Evolutionary conservation across 2,329 filamentous ascomycete genomes (phyloP).

Genomic region (Clathrospora elynae): DNA sequence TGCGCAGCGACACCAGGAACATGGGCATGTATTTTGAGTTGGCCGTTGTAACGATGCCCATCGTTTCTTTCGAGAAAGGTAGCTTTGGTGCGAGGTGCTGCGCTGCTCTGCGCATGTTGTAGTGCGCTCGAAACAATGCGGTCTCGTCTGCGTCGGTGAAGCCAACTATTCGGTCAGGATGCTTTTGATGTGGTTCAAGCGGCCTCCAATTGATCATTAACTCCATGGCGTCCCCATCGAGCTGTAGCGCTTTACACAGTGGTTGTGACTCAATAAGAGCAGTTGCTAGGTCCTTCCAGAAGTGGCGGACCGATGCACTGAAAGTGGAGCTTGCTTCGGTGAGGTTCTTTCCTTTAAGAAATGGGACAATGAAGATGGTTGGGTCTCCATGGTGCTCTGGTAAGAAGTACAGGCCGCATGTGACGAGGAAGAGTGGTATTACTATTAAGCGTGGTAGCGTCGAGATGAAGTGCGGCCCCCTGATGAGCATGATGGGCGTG

Average conservation of each 20-base stretch:
- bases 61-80: constrained; percentile 48
- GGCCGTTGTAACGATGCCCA: constrained; percentile 59
- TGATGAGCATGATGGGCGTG: constrained; percentile 19
- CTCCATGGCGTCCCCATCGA: constrained; percentile 14
- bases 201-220: constrained; percentile 17
- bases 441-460: constrained; percentile 19
- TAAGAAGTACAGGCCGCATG: constrained; percentile 18
- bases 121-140: constrained; percentile 26
- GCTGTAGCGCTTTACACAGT: constrained; percentile 17
- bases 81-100: constrained; percentile 36
- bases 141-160: constrained; percentile 28
- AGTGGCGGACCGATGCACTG: constrained; percentile 14
- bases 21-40: constrained; percentile 56
- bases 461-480: constrained; percentile 12
- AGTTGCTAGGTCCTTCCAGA: constrained; percentile 23
- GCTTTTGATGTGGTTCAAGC: constrained; percentile 13
- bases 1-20: constrained; percentile 57
- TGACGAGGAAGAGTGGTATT: constrained; percentile 18
- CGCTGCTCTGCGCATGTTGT: constrained; percentile 26
- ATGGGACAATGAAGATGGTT: neutral
- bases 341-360: constrained; percentile 12
- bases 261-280: constrained; percentile 21
- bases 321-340: constrained; percentile 23
- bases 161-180: constrained; percentile 17
- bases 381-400: constrained; percentile 11